phyloP scores from a whole-genome alignment of 78 protist species.

The Cavenderia fasciculata region DNA sequence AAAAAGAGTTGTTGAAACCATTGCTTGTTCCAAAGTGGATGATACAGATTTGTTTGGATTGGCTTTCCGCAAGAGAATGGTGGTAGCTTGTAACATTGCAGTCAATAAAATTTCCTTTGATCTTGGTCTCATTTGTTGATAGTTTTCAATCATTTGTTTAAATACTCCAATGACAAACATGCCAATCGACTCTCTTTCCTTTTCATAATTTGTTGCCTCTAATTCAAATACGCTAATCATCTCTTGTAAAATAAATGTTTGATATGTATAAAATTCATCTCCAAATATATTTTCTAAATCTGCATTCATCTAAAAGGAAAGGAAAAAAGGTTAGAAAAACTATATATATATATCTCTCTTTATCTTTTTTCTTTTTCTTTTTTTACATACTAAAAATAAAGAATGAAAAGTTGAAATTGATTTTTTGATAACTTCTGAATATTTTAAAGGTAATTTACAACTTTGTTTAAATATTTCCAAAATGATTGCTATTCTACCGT shows the following conservation, averaged over 20 bases:
- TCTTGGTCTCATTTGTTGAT: not conserved
- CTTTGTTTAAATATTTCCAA: slow-evolving; percentile 62
- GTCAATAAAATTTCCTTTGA: slow-evolving; percentile 29
- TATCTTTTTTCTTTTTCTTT: too few species aligned
- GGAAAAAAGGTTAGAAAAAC: too few species aligned
- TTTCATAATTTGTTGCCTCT: slow-evolving; percentile 38
- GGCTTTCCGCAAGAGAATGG: slow-evolving; percentile 14
- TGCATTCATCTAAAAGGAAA: too few species aligned
- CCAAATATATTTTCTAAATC: slow-evolving; percentile 43
- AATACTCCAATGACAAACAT: slow-evolving; percentile 21
- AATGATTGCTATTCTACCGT: slow-evolving; percentile 31
- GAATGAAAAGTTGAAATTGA: slow-evolving; percentile 30
- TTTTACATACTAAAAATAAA: slow-evolving; percentile 47
- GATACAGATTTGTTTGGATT: slow-evolving; percentile 56
- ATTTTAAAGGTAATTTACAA: slow-evolving; percentile 69
- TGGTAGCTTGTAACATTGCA: slow-evolving; percentile 47
- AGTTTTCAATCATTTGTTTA: slow-evolving; percentile 35
- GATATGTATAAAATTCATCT: slow-evolving; percentile 40
- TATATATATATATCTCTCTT: too few species aligned
- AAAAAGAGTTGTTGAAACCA: slow-evolving; percentile 48
- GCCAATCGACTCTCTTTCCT: slow-evolving; percentile 59
- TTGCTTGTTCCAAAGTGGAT: slow-evolving; percentile 30
- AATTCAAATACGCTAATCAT: slow-evolving; percentile 54
- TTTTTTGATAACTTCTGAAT: slow-evolving; percentile 52
- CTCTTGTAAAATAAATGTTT: slow-evolving; percentile 58